Conservation (phyloP, 148 eudicot species). For the Camellia lanceoleosa region DNA sequence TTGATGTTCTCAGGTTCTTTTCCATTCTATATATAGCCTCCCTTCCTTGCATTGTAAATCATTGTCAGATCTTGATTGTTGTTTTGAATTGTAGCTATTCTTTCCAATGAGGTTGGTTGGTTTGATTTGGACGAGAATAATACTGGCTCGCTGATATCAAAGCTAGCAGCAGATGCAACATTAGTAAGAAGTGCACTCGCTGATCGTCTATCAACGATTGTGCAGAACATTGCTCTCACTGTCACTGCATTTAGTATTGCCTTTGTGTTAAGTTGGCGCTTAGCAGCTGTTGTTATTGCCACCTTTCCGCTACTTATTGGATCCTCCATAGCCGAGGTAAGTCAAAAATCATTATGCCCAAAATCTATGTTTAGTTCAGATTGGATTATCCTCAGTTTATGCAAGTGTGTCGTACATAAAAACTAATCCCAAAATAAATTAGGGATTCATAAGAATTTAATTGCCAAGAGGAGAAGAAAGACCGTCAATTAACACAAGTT, state of each 20-base stretch:
- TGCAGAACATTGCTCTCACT: constrained; percentile 56
- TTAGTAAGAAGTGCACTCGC: constrained; percentile 62
- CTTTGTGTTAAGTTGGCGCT: constrained; percentile 61
- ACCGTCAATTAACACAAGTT: too few species aligned
- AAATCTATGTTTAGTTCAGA: background rate
- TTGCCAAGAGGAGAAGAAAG: too few species aligned
- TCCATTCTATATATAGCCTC: background rate
- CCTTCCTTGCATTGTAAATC: background rate
- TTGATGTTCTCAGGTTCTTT: constrained; percentile 68
- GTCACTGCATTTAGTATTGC: constrained; percentile 57
- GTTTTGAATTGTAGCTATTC: constrained; percentile 45
- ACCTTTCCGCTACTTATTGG: constrained; percentile 61
- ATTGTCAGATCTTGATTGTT: background rate
- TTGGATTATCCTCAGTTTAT: too few species aligned
- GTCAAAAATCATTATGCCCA: background rate
- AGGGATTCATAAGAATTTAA: too few species aligned
- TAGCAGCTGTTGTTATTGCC: constrained; percentile 49
- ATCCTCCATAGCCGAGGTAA: constrained; percentile 63
- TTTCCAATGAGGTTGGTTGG: constrained; percentile 68
- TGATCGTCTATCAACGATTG: constrained; percentile 56
- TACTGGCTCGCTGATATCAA: constrained; percentile 54
- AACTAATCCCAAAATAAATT: too few species aligned
- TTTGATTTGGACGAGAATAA: constrained; percentile 60
- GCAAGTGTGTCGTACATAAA: too few species aligned
- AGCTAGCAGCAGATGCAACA: constrained; percentile 67